These are phyloP conservation scores for Gastrolobium bilobum DNA, from an alignment of 306 rosid genomes.

Conservation along the genomic window DNA sequence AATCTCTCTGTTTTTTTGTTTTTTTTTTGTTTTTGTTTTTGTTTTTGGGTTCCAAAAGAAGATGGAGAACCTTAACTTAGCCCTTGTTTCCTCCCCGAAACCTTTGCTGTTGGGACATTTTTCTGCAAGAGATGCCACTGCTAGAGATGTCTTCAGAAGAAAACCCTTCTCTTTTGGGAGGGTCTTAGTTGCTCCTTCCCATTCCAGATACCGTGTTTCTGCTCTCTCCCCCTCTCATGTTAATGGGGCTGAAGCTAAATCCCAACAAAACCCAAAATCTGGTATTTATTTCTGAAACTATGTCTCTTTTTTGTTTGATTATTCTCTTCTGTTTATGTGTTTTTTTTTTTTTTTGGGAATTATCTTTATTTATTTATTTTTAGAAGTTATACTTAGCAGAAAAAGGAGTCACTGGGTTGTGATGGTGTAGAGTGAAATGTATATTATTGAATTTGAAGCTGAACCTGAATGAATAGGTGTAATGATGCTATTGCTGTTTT, in stretches of 20 bases:
- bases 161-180: constrained; percentile 51
- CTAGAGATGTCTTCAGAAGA: constrained; percentile 45
- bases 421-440: constrained; percentile 29
- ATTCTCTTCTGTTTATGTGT: background rate
- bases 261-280: constrained; percentile 48
- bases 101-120: constrained; percentile 49
- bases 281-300: constrained; percentile 38
- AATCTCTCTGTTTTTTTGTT: background rate
- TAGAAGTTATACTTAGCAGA: background rate
- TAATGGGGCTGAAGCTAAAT: constrained; percentile 39
- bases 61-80: constrained; percentile 62
- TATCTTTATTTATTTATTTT: background rate
- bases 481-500: constrained; percentile 32
- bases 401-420: constrained; percentile 4
- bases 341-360: background rate
- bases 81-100: constrained; percentile 57
- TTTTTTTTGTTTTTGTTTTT: background rate
- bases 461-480: background rate
- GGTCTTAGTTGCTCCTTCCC: constrained; percentile 34
- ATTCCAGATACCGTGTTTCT: constrained; percentile 43
- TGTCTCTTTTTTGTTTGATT: background rate
- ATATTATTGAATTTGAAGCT: background rate
- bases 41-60: constrained; percentile 4
- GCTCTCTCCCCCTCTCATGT: constrained; percentile 47
- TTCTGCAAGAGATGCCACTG: constrained; percentile 37